Percentiles rank a stretch among this genome's conserved stretches.
These are phyloP conservation scores for Rubus idaeus DNA, from an alignment of 306 rosid species.

Conservation along the genomic window DNA sequence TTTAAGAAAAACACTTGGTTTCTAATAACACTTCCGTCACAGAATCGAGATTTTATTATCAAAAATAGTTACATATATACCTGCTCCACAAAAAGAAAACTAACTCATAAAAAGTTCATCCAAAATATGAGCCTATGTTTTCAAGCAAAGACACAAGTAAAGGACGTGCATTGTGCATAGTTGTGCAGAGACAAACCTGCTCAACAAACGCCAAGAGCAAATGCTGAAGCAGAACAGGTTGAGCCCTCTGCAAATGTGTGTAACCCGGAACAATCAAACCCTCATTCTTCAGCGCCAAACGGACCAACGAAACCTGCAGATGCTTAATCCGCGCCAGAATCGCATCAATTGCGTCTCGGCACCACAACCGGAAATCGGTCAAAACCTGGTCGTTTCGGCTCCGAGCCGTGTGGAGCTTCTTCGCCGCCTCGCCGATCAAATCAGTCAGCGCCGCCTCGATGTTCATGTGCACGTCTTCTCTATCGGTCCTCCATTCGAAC, in stretches of 20 bases:
- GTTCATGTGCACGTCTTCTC: slow-evolving; percentile 98
- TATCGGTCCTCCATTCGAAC: slow-evolving; percentile 85
- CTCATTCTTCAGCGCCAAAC: slow-evolving; percentile 60
- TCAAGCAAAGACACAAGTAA: neutral
- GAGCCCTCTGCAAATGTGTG: slow-evolving; percentile 92
- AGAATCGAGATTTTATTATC: neutral
- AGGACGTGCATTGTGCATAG: neutral
- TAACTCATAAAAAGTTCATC: too few relatives aligned
- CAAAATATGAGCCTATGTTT: neutral
- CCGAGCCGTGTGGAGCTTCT: slow-evolving; percentile 91
- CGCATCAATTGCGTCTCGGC: slow-evolving; percentile 82
- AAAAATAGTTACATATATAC: too few relatives aligned
- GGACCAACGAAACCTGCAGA: slow-evolving; percentile 69
- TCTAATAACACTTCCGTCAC: neutral
- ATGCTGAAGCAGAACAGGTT: slow-evolving; percentile 84
- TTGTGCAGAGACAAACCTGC: slow-evolving; percentile 54
- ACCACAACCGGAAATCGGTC: slow-evolving; percentile 86
- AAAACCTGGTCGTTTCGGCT: slow-evolving; percentile 85
- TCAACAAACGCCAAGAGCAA: slow-evolving; percentile 86
- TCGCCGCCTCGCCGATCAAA: slow-evolving; percentile 91
- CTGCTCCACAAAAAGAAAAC: too few relatives aligned
- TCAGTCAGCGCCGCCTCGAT: slow-evolving; percentile 92
- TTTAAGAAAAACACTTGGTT: neutral
- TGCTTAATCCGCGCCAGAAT: slow-evolving; percentile 46
- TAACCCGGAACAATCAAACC: slow-evolving; percentile 89